These are phyloP conservation scores for Elongisporangium senticosum DNA, from an alignment of 352 stramenopile species.

Conservation along the genomic window DNA sequence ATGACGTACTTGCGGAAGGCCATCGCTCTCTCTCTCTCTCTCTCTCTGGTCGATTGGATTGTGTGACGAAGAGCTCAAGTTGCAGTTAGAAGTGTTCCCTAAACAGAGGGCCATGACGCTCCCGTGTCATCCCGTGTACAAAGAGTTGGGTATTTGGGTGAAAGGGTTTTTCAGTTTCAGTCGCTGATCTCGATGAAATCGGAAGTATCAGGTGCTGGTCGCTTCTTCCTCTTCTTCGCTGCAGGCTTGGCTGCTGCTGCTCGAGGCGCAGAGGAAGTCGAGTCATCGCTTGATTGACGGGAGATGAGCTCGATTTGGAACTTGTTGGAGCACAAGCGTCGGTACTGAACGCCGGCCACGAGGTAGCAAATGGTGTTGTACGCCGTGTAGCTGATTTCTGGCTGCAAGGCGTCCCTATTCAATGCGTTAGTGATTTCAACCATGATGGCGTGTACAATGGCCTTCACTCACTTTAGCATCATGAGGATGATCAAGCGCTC, in stretches of 20 bases:
- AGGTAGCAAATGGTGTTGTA: slow-evolving; percentile 78
- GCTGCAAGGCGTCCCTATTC: slow-evolving; percentile 46
- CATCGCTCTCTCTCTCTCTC: background rate
- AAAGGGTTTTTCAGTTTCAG: background rate
- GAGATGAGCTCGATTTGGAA: slow-evolving; percentile 13
- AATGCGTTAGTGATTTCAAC: background rate
- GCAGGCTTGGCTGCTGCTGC: background rate
- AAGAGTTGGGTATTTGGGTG: background rate
- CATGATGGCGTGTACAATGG: background rate
- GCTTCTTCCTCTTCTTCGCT: slow-evolving; percentile 1
- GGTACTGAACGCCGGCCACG: slow-evolving; percentile 32
- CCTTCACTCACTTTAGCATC: slow-evolving; percentile 14
- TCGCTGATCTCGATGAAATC: slow-evolving; percentile 36
- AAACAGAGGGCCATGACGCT: background rate
- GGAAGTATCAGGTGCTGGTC: slow-evolving; percentile 1
- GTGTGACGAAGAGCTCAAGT: background rate
- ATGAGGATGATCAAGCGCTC: slow-evolving; percentile 52
- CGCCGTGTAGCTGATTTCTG: slow-evolving; percentile 71
- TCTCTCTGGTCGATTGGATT: background rate
- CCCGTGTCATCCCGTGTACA: background rate
- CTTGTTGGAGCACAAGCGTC: slow-evolving; percentile 12
- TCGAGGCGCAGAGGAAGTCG: background rate
- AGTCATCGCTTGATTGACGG: slow-evolving; percentile 6
- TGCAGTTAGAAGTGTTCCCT: background rate
- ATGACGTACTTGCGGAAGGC: slow-evolving; percentile 32